Evolutionary conservation across 225 moss, liverwort and hornwort genomes (phyloP), one percentile per base, ranked within the genome.

Genomic region (Physcomitrium patens): DNA sequence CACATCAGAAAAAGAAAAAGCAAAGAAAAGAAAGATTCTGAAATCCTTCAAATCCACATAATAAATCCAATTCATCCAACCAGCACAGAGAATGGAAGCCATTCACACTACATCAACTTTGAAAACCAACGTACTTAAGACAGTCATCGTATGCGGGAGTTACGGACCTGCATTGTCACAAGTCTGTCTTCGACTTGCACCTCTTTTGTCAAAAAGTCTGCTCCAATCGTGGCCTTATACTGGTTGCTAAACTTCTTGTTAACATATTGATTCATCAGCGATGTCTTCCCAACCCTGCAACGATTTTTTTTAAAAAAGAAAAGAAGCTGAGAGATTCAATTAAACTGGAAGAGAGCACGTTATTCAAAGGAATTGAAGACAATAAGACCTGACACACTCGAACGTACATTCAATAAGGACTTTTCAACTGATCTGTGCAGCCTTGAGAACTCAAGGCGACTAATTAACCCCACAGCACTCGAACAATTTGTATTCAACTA

Each of bases 161-260:
- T 20, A 47, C 51, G 74, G 52, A 96, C 96, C 92, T 97, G 94
- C 94, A 97, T 97, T 56, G 96, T 97, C 22, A 97, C 96, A 76
- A 97, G 94, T 59, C 94, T 89, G 77, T 97, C 96, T 79, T 97
- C 96, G 47, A 97, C 96, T 87, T 97, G 94, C 58, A 97, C 96
- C 80, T 97, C 94, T 72, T 97, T 97, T 10, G 96, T 97, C 80
- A 97, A 73, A 76, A 97, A 97, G 78, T 97, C 94, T 31, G 94
- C 94, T 63, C 96, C 96, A 77, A 97, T 97, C 47, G 96, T 97
- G 26, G 96, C 96, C 88, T 97, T 97, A 83, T 97, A 97, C 76
- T 97, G 96, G 74, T 91, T 92, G 84, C 91, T 97, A 81, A 97
- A 97, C 86, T 97, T 97, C 88, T 97, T 97, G 86, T 97, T 97